A percentile compares a stretch with the other conserved stretches of the same genome.
Evolutionary conservation across 257 asterid genomes (phyloP).

Genomic region (Coffea eugenioides): DNA sequence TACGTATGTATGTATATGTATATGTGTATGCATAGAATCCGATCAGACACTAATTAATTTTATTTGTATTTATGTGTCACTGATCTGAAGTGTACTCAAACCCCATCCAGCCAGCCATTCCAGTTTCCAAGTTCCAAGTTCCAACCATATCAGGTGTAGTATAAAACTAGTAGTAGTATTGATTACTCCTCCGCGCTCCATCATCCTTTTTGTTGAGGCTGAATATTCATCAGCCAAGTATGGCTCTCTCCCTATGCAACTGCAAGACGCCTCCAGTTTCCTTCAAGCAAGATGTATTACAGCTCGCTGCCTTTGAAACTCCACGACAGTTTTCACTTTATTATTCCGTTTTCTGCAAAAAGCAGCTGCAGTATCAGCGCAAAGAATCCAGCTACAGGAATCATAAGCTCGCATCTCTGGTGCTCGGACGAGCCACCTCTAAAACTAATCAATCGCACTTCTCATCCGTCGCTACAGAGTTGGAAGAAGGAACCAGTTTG

Average conservation of each 20-base stretch:
- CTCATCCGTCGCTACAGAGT: background rate
- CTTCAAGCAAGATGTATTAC: background rate
- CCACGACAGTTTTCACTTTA: background rate
- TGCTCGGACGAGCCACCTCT: background rate
- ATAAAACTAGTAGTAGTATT: no score
- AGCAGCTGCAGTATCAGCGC: background rate
- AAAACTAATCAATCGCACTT: background rate
- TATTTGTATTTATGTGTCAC: no score
- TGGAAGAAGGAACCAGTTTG: background rate
- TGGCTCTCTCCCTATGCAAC: background rate
- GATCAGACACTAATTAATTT: no score
- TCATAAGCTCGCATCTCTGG: background rate
- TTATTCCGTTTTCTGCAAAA: background rate
- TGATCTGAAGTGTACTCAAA: background rate
- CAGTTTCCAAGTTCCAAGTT: no score
- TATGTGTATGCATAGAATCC: no score
- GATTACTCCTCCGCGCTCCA: background rate
- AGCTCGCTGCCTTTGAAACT: background rate
- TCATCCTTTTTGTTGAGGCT: background rate
- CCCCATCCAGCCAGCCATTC: background rate
- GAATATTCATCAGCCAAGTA: no score
- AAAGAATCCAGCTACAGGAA: background rate
- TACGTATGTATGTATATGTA: no score
- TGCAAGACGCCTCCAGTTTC: slow-evolving; percentile 1
- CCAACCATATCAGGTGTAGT: no score